Conservation (phyloP, 2,329 filamentous ascomycete species). For the Immersiporthe knoxdaviesiana region DNA sequence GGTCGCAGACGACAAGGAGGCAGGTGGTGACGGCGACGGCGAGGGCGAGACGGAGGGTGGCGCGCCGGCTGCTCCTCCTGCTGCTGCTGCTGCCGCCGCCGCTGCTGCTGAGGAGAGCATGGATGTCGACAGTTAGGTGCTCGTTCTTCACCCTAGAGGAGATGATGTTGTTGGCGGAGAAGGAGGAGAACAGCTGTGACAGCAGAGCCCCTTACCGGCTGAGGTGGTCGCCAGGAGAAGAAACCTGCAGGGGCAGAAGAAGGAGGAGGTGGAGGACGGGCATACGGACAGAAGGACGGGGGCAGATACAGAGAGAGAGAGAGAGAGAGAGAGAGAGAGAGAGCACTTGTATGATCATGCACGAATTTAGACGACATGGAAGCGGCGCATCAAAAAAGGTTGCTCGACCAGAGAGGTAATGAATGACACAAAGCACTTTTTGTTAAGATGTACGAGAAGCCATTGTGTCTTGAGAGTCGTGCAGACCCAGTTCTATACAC, state of each 20-base stretch:
- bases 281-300: no score
- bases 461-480: background rate
- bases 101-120: constrained; percentile 40
- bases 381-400: constrained; percentile 14
- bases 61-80: constrained; percentile 32
- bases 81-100: no score
- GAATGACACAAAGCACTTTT: constrained; percentile 15
- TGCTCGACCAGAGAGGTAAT: constrained; percentile 14
- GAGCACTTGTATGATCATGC: constrained; percentile 23
- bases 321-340: background rate
- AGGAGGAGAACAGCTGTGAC: constrained; percentile 10
- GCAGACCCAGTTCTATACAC: background rate
- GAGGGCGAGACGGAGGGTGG: constrained; percentile 38
- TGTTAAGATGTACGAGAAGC: background rate
- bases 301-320: no score
- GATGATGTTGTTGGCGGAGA: background rate
- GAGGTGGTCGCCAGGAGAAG: background rate
- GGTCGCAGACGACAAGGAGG: constrained; percentile 60
- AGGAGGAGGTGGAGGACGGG: no score
- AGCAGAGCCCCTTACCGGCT: background rate
- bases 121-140: constrained; percentile 47
- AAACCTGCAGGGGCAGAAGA: background rate
- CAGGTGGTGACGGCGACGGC: constrained; percentile 44
- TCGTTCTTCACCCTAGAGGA: background rate
- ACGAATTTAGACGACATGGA: constrained; percentile 27